Evolutionary conservation across 495 filamentous ascomycete species (phyloP).

Genomic region (Hypoxylon crocopeplum): DNA sequence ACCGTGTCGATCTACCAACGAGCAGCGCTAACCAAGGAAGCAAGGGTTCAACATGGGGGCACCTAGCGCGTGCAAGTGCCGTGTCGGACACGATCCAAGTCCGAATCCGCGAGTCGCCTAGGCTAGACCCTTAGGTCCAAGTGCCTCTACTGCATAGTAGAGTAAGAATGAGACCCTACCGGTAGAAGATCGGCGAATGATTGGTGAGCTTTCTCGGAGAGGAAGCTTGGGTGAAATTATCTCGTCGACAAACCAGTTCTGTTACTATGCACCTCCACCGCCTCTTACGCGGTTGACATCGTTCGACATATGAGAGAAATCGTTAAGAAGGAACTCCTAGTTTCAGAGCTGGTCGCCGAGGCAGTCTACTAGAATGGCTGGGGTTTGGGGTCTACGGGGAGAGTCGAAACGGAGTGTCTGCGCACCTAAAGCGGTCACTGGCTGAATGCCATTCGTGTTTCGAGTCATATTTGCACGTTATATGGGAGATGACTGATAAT

Average conservation of each 20-base stretch:
- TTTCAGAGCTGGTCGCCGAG: not conserved
- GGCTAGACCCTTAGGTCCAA: too few relatives aligned
- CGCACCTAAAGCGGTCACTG: not conserved
- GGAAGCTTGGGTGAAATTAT: too few relatives aligned
- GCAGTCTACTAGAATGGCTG: not conserved
- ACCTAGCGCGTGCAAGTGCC: not conserved
- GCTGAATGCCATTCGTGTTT: constrained; percentile 1
- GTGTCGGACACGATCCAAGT: constrained; percentile 2
- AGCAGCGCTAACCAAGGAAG: not conserved
- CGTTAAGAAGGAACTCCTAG: not conserved
- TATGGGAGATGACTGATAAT: constrained; percentile 2
- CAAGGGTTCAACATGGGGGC: constrained; percentile 1
- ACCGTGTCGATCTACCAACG: not conserved
- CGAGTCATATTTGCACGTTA: not conserved
- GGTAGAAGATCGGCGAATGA: not conserved
- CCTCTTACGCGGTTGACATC: too few relatives aligned
- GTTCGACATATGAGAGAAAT: not conserved
- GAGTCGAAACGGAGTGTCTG: not conserved
- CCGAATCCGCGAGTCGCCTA: constrained; percentile 5
- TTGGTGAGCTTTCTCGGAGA: too few relatives aligned
- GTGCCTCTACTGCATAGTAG: not conserved
- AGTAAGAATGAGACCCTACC: not conserved
- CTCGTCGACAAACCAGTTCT: not conserved
- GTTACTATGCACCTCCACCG: too few relatives aligned
- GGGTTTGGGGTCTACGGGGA: not conserved